Evolutionary conservation across 805 yeast genomes (phyloP).

Genomic region (Pichia thaimueangensis): DNA sequence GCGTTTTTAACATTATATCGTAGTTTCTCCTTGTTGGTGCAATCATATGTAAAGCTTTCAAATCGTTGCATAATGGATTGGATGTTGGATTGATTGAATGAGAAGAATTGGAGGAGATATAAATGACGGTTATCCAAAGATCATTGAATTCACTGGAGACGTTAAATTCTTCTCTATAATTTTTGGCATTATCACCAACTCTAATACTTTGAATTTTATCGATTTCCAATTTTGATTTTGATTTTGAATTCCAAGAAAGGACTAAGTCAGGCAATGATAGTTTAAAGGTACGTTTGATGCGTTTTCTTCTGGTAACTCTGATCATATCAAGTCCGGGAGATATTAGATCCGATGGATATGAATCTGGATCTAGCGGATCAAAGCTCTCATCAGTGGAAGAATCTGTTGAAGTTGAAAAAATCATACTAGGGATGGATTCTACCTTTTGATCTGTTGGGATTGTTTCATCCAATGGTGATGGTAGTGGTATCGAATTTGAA

Average conservation of each 20-base stretch:
- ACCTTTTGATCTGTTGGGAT: too few species aligned
- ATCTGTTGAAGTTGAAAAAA: too few species aligned
- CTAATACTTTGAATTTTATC: slow-evolving; percentile 62
- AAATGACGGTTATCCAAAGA: slow-evolving; percentile 78
- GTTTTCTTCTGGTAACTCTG: slow-evolving; percentile 65
- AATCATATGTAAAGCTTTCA: slow-evolving; percentile 75
- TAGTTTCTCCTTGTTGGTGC: slow-evolving; percentile 49
- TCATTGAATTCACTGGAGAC: slow-evolving; percentile 57
- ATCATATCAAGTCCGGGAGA: slow-evolving; percentile 51
- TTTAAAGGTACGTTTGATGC: slow-evolving; percentile 48
- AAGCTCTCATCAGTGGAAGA: too few species aligned
- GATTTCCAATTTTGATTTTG: slow-evolving; percentile 39
- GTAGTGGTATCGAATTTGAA: not conserved
- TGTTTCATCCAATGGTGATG: not conserved
- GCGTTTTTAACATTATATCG: slow-evolving; percentile 47
- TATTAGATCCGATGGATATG: not conserved
- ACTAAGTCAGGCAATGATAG: slow-evolving; percentile 50
- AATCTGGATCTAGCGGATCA: slow-evolving; percentile 6
- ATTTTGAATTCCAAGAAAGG: slow-evolving; percentile 51
- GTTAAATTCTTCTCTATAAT: slow-evolving; percentile 80
- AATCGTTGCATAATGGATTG: slow-evolving; percentile 34
- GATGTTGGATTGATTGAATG: not conserved
- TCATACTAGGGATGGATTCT: too few species aligned
- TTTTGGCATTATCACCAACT: slow-evolving; percentile 62
- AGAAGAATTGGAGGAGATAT: slow-evolving; percentile 41